These are phyloP conservation scores for Coccomyxa sp. DNA, from an alignment of 139 green algal species.

Conservation along the genomic window DNA sequence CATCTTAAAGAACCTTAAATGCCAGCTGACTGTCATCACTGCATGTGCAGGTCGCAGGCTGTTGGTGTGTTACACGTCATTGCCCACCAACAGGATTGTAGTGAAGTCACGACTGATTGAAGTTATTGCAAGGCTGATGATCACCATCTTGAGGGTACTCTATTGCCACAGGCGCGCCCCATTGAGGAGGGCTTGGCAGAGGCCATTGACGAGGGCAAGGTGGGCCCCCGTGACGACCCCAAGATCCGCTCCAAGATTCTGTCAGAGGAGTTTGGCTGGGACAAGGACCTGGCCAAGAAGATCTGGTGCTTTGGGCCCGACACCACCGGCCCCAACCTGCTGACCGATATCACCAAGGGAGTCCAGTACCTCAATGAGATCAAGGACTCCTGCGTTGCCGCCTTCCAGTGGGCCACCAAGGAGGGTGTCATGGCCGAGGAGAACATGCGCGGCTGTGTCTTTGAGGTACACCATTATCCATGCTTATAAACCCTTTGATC, in stretches of 20 bases:
- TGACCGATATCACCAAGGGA: constrained; percentile 97
- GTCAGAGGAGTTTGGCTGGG: constrained; percentile 94
- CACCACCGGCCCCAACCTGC: constrained; percentile 95
- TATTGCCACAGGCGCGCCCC: constrained; percentile 58
- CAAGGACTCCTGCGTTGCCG: constrained; percentile 95
- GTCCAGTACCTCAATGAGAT: constrained; percentile 99
- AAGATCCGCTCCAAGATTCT: constrained; percentile 89
- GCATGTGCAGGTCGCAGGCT: no score
- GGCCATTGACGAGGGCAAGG: constrained; percentile 94
- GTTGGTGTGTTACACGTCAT: no score
- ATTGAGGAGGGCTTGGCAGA: constrained; percentile 97
- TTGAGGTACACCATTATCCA: constrained; percentile 58
- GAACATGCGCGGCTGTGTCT: constrained; percentile 97
- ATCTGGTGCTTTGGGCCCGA: constrained; percentile 99
- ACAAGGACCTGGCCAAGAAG: constrained; percentile 99
- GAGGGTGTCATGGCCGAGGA: constrained; percentile 96
- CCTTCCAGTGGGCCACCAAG: constrained; percentile 98
- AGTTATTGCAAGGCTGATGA: not conserved
- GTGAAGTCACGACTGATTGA: no score
- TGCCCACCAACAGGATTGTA: no score
- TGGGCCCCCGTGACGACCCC: constrained; percentile 89
- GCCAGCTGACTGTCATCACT: not conserved
- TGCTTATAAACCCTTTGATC: no score
- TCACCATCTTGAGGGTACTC: no score
- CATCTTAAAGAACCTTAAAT: no score